Base-by-base conservation (phyloP, 805 yeast species). In the Tetrapisispora fleetii region DNA sequence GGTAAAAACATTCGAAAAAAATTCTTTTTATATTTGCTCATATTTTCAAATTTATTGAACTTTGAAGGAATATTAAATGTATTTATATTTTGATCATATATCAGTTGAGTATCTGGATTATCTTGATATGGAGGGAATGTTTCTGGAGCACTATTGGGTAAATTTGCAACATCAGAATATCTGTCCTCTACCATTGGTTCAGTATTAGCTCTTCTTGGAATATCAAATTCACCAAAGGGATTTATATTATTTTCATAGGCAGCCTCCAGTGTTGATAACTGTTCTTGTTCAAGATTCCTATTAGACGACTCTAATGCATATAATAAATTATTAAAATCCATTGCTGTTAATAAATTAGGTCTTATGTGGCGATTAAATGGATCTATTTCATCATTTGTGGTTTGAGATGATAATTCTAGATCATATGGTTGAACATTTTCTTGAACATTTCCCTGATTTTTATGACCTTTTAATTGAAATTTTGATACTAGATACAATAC, bases 311-410 rank as follows among this genome's bases (percentile, higher is more conserved):
- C 65, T 45, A 64, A 44, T 55, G 60, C 53, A 7, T 54, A 42
- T 30, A 63, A 50, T 3, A 64, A 45, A 39, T 52, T 57, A 39
- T 54, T 58, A 45, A 56, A 59, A 48, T 64, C 67, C 62, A 64
- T 54, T 1, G 62, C 63, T 2, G 65, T 55, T 14, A 64, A 52
- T 9, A 64, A 38, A 43, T 60, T 63, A n/a, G 63, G 65, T 45
- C 60, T 59, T 4, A 59, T 58, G 7, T 53, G 50, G 16, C 47
- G 46, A 30, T 52, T 47, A 33, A 53, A 37, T 10, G 28, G 18
- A 14, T 43, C 33, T 22, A 14, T 28, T 14, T 37, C 46, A 13
- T 27, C 38, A 21, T 19, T 37, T 14, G 45, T 32, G 3, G 49
- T 13, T 24, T 51, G 51, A 17, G 48, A 27, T 13, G 47, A 30